A percentile compares a stretch with the other conserved stretches of the same genome.
These are phyloP conservation scores for Alternaria triticina DNA, from an alignment of 2,329 filamentous ascomycete genomes.

Conservation along the genomic window DNA sequence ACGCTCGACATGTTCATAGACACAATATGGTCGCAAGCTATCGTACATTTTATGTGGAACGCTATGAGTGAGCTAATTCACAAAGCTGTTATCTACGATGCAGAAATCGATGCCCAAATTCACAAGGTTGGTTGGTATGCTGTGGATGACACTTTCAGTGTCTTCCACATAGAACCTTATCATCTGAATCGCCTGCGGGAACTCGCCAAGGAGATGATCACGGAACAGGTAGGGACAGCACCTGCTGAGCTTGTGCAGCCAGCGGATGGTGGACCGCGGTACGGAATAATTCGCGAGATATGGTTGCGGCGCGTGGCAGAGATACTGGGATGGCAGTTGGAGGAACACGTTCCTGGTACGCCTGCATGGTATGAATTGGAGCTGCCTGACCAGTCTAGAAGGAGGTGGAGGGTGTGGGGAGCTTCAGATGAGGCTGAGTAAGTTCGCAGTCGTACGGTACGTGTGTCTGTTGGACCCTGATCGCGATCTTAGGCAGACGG, in stretches of 20 bases:
- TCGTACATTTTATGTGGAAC: background rate
- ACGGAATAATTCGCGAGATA: background rate
- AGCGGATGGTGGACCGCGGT: too few species aligned
- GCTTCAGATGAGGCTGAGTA: background rate
- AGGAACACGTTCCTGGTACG: background rate
- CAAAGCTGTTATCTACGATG: background rate
- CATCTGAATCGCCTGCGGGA: background rate
- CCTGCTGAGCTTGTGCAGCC: too few species aligned
- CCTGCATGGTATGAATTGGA: too few species aligned
- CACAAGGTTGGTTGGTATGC: background rate
- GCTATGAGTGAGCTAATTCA: background rate
- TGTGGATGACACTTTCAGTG: too few species aligned
- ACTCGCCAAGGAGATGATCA: background rate
- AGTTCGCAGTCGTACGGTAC: too few species aligned
- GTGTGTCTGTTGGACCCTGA: too few species aligned
- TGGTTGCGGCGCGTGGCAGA: background rate
- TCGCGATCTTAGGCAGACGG: too few species aligned
- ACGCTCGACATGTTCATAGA: background rate
- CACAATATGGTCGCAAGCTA: background rate
- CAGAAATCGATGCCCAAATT: background rate
- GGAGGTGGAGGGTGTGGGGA: background rate
- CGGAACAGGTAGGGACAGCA: background rate
- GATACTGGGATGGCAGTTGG: background rate
- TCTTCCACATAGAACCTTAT: background rate
- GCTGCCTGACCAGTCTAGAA: too few species aligned